phyloP scores from a whole-genome alignment of 2,329 filamentous ascomycete species.

The Penicillium expansum region DNA sequence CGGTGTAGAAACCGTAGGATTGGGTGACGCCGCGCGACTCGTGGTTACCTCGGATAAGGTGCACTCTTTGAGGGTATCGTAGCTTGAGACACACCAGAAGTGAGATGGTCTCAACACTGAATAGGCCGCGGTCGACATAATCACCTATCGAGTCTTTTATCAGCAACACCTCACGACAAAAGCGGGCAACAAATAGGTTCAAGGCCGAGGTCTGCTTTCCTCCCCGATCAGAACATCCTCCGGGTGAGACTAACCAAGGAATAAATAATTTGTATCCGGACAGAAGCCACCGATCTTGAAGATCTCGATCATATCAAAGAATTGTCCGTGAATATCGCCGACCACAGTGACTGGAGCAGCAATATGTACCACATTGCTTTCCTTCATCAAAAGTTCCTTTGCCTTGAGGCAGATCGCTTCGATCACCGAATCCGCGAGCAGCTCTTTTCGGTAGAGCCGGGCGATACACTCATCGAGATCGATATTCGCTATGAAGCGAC shows the following conservation, averaged over 20 bases:
- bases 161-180: slow-evolving; percentile 4
- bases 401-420: slow-evolving; percentile 99
- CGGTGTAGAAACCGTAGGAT: slow-evolving; percentile 98
- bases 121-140: slow-evolving; percentile 97
- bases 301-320: slow-evolving; percentile 98
- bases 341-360: slow-evolving; percentile 94
- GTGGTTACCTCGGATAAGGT: slow-evolving; percentile 96
- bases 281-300: slow-evolving; percentile 98
- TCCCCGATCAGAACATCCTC: background rate
- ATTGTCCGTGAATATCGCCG: slow-evolving; percentile 97
- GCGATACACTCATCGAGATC: slow-evolving; percentile 98
- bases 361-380: slow-evolving; percentile 99
- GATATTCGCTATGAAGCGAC: slow-evolving; percentile 69
- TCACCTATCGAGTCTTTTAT: slow-evolving; percentile 63
- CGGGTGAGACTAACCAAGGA: slow-evolving; percentile 66
- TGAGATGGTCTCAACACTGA: slow-evolving; percentile 98
- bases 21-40: slow-evolving; percentile 97
- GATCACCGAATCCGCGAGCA: slow-evolving; percentile 95
- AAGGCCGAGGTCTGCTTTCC: background rate
- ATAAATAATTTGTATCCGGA: slow-evolving; percentile 97
- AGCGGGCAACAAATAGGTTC: background rate
- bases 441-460: slow-evolving; percentile 92
- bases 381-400: slow-evolving; percentile 97
- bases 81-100: slow-evolving; percentile 96
- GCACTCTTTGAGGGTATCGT: slow-evolving; percentile 91